Base-by-base conservation (phyloP, 2,329 filamentous ascomycete species). In the Venturia pyrina region DNA sequence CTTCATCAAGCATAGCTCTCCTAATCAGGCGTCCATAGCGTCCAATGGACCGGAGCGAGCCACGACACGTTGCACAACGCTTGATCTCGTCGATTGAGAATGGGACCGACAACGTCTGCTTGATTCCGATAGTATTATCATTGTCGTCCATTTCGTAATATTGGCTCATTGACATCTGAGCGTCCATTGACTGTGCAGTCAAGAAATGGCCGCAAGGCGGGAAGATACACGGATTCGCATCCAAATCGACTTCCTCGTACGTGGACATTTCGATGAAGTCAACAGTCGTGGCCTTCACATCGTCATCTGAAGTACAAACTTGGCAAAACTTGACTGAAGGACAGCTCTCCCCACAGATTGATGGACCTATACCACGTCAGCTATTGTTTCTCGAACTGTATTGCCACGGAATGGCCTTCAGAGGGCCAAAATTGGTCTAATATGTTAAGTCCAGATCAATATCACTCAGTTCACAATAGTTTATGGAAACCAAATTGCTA, bases 1-100 rank as follows among this genome's bases (percentile, higher is more conserved):
- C 72, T 63, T 78, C 73, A 57, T 76, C 76, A 13, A 78, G 73
- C 3, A 77, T 71, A 15, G 74, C 75, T 63, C 72, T 66, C 59
- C 76, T 76, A 65, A 79, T 72, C 5, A 75, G 56, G 15, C 76
- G 69, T 61, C 76, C 76, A 67, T 78, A 79, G 56, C 77, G 67
- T 19, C 75, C 72, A 0, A 72, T 77, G 1, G 68, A 70, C 32
- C 70, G 71, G 34, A 78, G 66, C 1, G 74, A 74, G 37, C 66
- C 59, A 43, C 72, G 69, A 57, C 75, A 78, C 15, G 72, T 68
- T 21, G 75, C 75, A 64, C 76, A 78, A 13, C 66, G 48, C 40
- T 71, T 71, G 17, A 72, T 68, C 15, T 77, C 71, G 15, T 69
- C 68, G 37, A 56, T 57, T 4, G 44, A 46, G 40, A 66, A 65